Percentiles rank a stretch among this genome's conserved stretches.
These are phyloP conservation scores for Neopestalotiopsis sp. DNA, from an alignment of 2,329 filamentous ascomycete genomes.

Conservation along the genomic window DNA sequence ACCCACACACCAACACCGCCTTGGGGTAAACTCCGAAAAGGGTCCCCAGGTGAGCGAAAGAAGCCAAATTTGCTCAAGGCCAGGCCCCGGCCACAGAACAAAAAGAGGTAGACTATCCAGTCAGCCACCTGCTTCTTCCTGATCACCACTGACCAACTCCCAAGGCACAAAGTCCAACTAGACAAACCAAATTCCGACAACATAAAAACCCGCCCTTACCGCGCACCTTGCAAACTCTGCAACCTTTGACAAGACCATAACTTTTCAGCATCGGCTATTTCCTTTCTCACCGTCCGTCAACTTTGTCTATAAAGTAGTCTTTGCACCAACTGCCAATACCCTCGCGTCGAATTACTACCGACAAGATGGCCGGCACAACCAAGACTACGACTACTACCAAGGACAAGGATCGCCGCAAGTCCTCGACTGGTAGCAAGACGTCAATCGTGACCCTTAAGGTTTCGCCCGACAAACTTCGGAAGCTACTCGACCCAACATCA, in stretches of 20 bases:
- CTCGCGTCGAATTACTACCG: constrained; percentile 8
- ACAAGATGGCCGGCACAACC: constrained; percentile 41
- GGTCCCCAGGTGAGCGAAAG: constrained; percentile 2
- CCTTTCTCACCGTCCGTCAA: constrained; percentile 18
- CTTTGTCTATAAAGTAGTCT: background rate
- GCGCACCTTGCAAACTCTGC: constrained; percentile 14
- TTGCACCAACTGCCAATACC: background rate
- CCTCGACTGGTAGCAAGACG: constrained; percentile 38
- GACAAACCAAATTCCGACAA: constrained; percentile 5
- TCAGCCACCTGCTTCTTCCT: background rate
- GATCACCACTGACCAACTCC: background rate
- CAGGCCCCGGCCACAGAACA: constrained; percentile 16
- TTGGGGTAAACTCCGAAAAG: constrained; percentile 12
- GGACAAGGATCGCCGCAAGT: constrained; percentile 52
- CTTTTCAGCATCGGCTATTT: background rate
- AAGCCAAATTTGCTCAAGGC: constrained; percentile 19
- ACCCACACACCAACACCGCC: constrained; percentile 23
- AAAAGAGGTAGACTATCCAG: constrained; percentile 13
- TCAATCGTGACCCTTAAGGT: constrained; percentile 56
- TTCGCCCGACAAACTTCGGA: constrained; percentile 53
- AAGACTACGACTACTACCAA: constrained; percentile 42
- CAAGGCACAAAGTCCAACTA: constrained; percentile 2
- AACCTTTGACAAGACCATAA: constrained; percentile 12
- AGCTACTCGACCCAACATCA: constrained; percentile 50
- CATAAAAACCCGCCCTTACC: constrained; percentile 13